Percentiles rank a stretch among this genome's conserved stretches.
phyloP scores from a whole-genome alignment of 2,329 filamentous ascomycete species.

The Fusarium pseudoanthophilum region DNA sequence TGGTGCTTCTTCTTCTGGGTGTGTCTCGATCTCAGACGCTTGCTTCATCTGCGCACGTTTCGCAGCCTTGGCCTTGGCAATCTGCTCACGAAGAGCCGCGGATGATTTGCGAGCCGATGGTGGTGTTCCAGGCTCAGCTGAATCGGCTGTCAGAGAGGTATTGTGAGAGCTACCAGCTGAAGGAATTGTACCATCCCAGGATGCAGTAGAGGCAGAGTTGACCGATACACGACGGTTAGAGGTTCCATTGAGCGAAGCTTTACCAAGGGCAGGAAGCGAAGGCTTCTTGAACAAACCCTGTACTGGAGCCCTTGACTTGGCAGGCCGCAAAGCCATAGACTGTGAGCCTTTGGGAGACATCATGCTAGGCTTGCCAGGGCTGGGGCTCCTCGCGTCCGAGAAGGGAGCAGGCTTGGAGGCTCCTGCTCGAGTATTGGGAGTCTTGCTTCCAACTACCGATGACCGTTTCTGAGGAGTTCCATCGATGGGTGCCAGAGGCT shows the following conservation, averaged over 20 bases:
- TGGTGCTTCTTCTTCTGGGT: constrained; percentile 42
- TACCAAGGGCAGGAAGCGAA: constrained; percentile 56
- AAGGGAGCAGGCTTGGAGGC: constrained; percentile 43
- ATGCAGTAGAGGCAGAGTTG: constrained; percentile 27
- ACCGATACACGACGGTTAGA: constrained; percentile 23
- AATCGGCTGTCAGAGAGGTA: constrained; percentile 17
- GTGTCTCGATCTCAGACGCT: constrained; percentile 34
- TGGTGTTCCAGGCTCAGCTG: constrained; percentile 31
- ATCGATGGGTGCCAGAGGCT: constrained; percentile 55
- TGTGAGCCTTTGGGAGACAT: constrained; percentile 57
- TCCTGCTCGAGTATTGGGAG: constrained; percentile 41
- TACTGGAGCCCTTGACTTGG: constrained; percentile 64
- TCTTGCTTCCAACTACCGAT: constrained; percentile 37
- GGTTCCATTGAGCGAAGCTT: constrained; percentile 24
- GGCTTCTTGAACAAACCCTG: constrained; percentile 67
- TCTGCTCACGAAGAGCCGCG: constrained; percentile 84
- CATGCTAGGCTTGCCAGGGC: constrained; percentile 51
- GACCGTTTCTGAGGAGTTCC: constrained; percentile 55
- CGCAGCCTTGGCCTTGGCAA: constrained; percentile 90
- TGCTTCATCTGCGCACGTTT: constrained; percentile 65
- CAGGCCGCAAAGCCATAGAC: constrained; percentile 56
- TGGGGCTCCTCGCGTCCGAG: constrained; percentile 49
- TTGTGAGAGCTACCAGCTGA: constrained; percentile 32
- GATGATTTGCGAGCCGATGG: constrained; percentile 73
- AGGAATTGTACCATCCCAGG: constrained; percentile 49